A percentile compares a stretch with the other conserved stretches of the same genome.
phyloP scores from a whole-genome alignment of 371 early-diverging fungal genomes.

The Phascolomyces articulosus region DNA sequence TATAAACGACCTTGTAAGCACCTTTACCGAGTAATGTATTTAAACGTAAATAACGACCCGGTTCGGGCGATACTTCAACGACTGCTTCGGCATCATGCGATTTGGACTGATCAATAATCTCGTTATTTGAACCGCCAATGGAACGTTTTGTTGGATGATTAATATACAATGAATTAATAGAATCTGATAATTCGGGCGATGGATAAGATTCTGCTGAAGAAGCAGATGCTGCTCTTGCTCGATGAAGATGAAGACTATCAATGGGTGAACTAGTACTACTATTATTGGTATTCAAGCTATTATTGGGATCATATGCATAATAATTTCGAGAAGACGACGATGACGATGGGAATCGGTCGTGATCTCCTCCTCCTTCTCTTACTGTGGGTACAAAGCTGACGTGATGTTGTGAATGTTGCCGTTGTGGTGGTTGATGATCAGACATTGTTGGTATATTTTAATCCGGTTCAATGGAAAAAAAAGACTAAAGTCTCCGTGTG shows the following conservation, averaged over 20 bases:
- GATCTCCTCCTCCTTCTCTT: slow-evolving; percentile 3
- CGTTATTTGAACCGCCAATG: slow-evolving; percentile 13
- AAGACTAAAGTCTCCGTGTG: no score
- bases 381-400: slow-evolving; percentile 4
- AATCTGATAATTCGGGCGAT: slow-evolving; percentile 1
- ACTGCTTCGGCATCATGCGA: slow-evolving; percentile 48
- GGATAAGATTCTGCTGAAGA: slow-evolving; percentile 9
- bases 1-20: slow-evolving; percentile 83
- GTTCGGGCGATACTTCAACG: slow-evolving; percentile 46
- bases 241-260: background rate
- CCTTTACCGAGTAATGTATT: slow-evolving; percentile 56
- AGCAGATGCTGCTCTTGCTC: slow-evolving; percentile 9
- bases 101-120: slow-evolving; percentile 48
- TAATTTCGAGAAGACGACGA: background rate
- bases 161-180: slow-evolving; percentile 3
- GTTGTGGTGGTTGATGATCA: background rate
- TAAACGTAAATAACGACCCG: slow-evolving; percentile 41
- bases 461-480: no score
- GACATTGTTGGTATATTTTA: slow-evolving; percentile 1
- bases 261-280: no score
- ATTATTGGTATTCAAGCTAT: background rate
- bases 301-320: background rate
- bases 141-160: background rate
- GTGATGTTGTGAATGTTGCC: background rate
- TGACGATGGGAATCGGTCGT: slow-evolving; percentile 1